Conservation (phyloP, 805 yeast genomes). For the Candida mattraensis region DNA sequence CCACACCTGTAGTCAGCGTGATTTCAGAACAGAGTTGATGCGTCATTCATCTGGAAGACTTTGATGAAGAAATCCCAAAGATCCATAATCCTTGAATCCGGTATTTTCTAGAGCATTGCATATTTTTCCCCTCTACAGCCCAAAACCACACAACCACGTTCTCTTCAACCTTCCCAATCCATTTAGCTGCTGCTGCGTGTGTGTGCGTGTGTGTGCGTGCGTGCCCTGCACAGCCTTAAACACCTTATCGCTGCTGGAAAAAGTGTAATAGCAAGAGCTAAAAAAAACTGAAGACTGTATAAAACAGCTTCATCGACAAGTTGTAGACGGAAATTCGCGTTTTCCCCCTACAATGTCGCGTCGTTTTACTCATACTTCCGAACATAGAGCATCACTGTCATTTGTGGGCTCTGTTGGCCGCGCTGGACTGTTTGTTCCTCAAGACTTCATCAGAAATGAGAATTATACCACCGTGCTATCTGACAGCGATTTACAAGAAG, state of each 20-base stretch:
- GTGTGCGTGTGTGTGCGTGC: no score
- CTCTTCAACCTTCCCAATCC: conserved; percentile 7
- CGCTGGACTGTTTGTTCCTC: conserved; percentile 51
- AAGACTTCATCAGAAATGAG: conserved; percentile 40
- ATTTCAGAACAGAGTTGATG: no score
- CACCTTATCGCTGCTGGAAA: conserved; percentile 3
- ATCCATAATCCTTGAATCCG: no score
- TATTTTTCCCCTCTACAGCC: background rate
- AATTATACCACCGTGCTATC: conserved; percentile 6
- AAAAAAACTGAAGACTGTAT: no score
- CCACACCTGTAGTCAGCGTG: no score
- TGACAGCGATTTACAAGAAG: conserved; percentile 5
- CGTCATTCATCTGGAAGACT: no score
- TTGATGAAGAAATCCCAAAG: no score
- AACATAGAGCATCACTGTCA: conserved; percentile 49
- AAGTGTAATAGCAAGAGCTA: background rate
- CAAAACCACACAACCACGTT: no score
- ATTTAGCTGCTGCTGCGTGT: no score
- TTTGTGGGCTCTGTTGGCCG: conserved; percentile 53
- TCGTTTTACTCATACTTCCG: conserved; percentile 42
- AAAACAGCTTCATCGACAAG: background rate
- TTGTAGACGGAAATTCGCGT: conserved; percentile 1
- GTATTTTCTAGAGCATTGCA: no score
- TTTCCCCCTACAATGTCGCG: conserved; percentile 21
- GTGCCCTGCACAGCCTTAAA: conserved; percentile 7